Percentiles rank a stretch among this genome's conserved stretches.
phyloP scores from a whole-genome alignment of 257 asterid genomes.

The Gynochthodes officinalis region DNA sequence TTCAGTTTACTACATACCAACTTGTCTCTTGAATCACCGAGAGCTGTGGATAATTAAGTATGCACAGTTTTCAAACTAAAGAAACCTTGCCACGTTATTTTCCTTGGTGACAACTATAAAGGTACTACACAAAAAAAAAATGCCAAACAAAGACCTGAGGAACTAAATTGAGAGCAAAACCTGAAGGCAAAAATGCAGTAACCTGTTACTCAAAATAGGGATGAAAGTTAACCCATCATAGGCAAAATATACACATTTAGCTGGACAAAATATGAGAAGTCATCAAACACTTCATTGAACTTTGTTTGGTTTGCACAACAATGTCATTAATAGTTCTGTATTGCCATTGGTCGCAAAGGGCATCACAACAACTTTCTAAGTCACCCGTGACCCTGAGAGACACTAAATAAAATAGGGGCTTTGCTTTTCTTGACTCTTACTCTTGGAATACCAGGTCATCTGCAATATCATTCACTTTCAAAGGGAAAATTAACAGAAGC shows the following conservation, averaged over 20 bases:
- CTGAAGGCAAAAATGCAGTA: not conserved
- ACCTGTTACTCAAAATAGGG: not conserved
- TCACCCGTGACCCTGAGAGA: not conserved
- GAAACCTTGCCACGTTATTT: not conserved
- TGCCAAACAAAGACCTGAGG: not conserved
- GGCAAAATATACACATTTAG: not conserved
- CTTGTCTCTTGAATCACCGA: not conserved
- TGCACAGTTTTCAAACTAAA: not conserved
- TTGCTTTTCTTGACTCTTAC: not conserved
- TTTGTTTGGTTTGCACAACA: not conserved
- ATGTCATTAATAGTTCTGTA: not conserved
- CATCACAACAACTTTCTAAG: not conserved
- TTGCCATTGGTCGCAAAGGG: not conserved
- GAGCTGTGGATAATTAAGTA: not conserved
- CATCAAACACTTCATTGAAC: not conserved
- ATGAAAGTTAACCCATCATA: not conserved
- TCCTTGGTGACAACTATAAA: not conserved
- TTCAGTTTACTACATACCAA: not conserved
- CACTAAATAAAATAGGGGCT: not conserved
- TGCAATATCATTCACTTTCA: not conserved
- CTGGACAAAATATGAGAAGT: not conserved
- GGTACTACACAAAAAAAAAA: not conserved
- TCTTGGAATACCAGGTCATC: not conserved
- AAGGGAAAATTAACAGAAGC: not conserved
- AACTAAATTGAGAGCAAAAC: not conserved